Percentiles rank a stretch among this genome's conserved stretches.
phyloP scores from a whole-genome alignment of 2,329 filamentous ascomycete species.

The Fusarium sp. region DNA sequence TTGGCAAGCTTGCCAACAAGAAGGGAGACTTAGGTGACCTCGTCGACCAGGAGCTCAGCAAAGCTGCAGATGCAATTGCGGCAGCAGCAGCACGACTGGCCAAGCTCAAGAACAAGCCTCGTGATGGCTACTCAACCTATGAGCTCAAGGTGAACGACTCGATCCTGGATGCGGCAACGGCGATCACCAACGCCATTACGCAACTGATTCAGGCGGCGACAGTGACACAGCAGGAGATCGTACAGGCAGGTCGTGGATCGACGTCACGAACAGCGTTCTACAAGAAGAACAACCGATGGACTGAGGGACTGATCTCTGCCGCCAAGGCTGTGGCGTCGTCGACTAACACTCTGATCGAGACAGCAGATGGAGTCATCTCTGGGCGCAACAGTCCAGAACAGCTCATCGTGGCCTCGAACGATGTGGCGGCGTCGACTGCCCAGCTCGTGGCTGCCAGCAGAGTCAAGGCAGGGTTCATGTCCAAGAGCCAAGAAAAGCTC shows the following conservation, averaged over 20 bases:
- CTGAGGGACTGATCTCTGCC: conserved; percentile 94
- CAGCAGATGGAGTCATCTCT: conserved; percentile 92
- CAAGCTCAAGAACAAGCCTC: conserved; percentile 95
- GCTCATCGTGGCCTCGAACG: conserved; percentile 96
- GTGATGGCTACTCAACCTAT: conserved; percentile 94
- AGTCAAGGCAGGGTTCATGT: conserved; percentile 98
- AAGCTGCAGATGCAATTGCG: conserved; percentile 94
- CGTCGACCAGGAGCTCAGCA: conserved; percentile 89
- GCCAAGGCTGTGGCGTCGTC: conserved; percentile 94
- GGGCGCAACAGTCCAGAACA: conserved; percentile 94
- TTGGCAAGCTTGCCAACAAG: conserved; percentile 78
- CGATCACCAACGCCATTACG: conserved; percentile 92
- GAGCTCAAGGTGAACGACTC: conserved; percentile 96
- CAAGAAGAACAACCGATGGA: conserved; percentile 99
- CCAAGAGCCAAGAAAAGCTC: conserved; percentile 90
- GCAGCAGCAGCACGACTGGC: conserved; percentile 88
- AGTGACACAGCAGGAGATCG: conserved; percentile 93
- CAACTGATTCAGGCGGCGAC: conserved; percentile 95
- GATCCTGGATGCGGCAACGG: conserved; percentile 90
- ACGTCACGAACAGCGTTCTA: conserved; percentile 94
- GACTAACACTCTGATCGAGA: conserved; percentile 97
- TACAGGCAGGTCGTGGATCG: conserved; percentile 87
- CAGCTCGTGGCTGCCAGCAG: conserved; percentile 95
- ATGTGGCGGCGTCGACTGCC: conserved; percentile 94
- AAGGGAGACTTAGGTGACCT: conserved; percentile 91